Percentiles rank a stretch among this genome's conserved stretches.
Conservation (phyloP, 2,329 filamentous ascomycete genomes). For the Xylaria sp. region DNA sequence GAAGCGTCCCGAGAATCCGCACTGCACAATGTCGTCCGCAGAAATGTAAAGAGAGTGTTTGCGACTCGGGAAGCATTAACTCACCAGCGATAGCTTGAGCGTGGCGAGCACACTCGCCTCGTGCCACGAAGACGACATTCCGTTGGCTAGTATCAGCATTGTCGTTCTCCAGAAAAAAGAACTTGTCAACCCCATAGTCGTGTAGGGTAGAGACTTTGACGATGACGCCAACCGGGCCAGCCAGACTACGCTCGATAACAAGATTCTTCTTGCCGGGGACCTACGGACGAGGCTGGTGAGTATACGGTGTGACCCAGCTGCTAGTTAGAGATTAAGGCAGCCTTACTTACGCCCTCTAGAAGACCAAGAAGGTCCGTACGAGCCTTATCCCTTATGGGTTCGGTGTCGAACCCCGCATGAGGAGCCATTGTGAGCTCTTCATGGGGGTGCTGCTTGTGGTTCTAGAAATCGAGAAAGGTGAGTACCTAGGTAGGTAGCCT, state of each 20-base stretch:
- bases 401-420: conserved; percentile 75
- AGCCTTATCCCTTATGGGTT: conserved; percentile 81
- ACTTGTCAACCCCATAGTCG: conserved; percentile 97
- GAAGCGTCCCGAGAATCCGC: conserved; percentile 35
- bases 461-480: conserved; percentile 20
- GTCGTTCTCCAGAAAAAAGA: conserved; percentile 95
- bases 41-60: background rate
- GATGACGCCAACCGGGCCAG: conserved; percentile 88
- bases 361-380: conserved; percentile 89
- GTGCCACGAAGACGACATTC: conserved; percentile 92
- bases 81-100: conserved; percentile 89
- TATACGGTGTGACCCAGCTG: conserved; percentile 32
- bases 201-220: conserved; percentile 96
- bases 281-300: conserved; percentile 58
- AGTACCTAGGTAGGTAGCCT: background rate
- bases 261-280: conserved; percentile 99
- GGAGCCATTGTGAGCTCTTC: conserved; percentile 73
- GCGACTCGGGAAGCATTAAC: conserved; percentile 48
- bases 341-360: conserved; percentile 87
- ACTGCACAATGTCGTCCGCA: conserved; percentile 1
- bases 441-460: conserved; percentile 49
- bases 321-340: conserved; percentile 36
- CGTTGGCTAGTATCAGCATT: conserved; percentile 95
- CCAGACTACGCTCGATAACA: conserved; percentile 89
- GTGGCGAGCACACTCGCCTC: conserved; percentile 87